Evolutionary conservation across 1,284 basidiomycete genomes (phyloP).

Genomic region (Neonothopanus nambi): DNA sequence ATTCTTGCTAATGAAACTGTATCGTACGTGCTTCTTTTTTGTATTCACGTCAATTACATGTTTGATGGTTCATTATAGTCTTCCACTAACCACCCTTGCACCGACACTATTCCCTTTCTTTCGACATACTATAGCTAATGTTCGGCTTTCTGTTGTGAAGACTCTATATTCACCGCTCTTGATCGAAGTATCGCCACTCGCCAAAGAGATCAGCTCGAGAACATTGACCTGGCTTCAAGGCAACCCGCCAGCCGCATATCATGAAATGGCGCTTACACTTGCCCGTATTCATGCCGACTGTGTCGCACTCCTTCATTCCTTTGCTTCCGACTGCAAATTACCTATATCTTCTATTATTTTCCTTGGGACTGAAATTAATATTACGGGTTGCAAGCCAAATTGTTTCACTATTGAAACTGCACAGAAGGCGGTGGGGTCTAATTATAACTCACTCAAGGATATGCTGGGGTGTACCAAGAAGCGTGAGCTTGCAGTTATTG

Average conservation of each 20-base stretch:
- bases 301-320: conserved; percentile 76
- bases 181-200: conserved; percentile 59
- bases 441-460: conserved; percentile 78
- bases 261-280: conserved; percentile 88
- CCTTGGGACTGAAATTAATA: conserved; percentile 79
- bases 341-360: conserved; percentile 78
- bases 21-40: conserved; percentile 52
- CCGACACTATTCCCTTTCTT: conserved; percentile 95
- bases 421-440: conserved; percentile 66
- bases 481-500: conserved; percentile 72
- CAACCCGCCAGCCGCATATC: conserved; percentile 78
- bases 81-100: conserved; percentile 78
- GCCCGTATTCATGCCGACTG: conserved; percentile 84
- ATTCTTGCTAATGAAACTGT: conserved; percentile 67
- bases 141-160: conserved; percentile 91
- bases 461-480: conserved; percentile 76
- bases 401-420: conserved; percentile 86
- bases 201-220: conserved; percentile 63
- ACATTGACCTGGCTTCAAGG: conserved; percentile 77
- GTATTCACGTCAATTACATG: not conserved
- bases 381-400: conserved; percentile 60
- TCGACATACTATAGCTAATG: conserved; percentile 93
- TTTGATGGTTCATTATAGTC: conserved; percentile 38
- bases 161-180: conserved; percentile 64
- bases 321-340: conserved; percentile 85